Evolutionary conservation across 2,329 filamentous ascomycete genomes (phyloP).

Genomic region (Alternaria atra): DNA sequence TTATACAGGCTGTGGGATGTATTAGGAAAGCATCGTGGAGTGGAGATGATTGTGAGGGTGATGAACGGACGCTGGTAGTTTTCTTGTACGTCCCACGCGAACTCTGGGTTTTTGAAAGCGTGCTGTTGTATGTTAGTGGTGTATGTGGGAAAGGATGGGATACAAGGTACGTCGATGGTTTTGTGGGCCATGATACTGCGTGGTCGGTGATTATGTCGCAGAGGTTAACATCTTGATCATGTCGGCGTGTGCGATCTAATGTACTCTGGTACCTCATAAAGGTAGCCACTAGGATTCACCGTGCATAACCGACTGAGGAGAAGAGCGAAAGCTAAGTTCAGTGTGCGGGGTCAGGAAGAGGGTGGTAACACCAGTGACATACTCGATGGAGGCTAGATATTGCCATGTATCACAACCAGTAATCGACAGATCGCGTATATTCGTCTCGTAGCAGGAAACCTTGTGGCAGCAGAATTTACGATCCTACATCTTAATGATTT

Average conservation of each 20-base stretch:
- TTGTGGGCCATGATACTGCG: background rate
- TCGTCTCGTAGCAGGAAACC: background rate
- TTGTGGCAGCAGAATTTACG: background rate
- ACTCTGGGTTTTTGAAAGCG: background rate
- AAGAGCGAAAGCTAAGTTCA: background rate
- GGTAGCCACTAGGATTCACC: background rate
- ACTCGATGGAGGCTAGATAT: background rate
- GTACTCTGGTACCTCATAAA: background rate
- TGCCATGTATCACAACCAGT: background rate
- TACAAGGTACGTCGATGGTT: background rate
- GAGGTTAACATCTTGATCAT: background rate
- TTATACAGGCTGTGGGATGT: background rate
- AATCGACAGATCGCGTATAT: background rate
- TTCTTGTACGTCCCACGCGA: background rate
- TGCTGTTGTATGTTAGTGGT: background rate
- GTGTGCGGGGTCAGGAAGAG: background rate
- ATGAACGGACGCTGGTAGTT: background rate
- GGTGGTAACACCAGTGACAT: background rate
- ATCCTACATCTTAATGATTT: too few species aligned
- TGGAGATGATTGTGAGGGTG: background rate
- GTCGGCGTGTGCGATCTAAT: background rate
- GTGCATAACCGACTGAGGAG: background rate
- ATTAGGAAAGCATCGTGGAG: background rate
- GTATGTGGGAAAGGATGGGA: background rate
- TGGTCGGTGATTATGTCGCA: background rate